Conservation (phyloP, 2,329 filamentous ascomycete genomes). For the Sporothrix variecibatus region DNA sequence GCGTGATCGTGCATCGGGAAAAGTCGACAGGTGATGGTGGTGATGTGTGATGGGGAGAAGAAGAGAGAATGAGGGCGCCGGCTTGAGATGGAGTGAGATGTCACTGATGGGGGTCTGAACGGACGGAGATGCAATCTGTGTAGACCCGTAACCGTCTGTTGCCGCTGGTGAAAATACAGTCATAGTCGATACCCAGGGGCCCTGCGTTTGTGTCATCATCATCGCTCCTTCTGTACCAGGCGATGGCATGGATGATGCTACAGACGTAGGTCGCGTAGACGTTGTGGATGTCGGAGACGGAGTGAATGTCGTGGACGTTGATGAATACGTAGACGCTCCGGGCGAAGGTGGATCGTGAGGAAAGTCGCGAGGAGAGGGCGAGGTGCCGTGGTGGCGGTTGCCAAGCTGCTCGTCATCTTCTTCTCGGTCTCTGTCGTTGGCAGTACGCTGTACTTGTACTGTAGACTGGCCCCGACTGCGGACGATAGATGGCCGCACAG, state of each 20-base stretch:
- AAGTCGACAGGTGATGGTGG: background rate
- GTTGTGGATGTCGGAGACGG: background rate
- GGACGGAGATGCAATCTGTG: background rate
- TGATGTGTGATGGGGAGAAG: background rate
- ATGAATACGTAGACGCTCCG: background rate
- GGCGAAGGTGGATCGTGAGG: background rate
- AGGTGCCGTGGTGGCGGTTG: no score
- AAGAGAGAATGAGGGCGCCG: background rate
- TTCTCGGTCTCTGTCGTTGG: no score
- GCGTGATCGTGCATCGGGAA: background rate
- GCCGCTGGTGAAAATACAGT: no score
- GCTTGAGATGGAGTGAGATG: background rate
- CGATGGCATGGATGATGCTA: background rate
- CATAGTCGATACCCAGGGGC: background rate
- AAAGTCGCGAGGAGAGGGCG: background rate
- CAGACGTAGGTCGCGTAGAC: background rate
- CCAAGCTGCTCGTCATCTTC: no score
- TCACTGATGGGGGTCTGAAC: no score
- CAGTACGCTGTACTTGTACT: no score
- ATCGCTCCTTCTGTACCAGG: background rate
- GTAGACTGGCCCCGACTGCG: background rate
- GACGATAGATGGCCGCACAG: background rate
- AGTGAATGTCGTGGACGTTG: background rate
- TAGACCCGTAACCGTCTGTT: background rate
- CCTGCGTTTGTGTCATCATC: background rate